Conservation (phyloP, 441 rosid species). For the Eutrema salsugineum region DNA sequence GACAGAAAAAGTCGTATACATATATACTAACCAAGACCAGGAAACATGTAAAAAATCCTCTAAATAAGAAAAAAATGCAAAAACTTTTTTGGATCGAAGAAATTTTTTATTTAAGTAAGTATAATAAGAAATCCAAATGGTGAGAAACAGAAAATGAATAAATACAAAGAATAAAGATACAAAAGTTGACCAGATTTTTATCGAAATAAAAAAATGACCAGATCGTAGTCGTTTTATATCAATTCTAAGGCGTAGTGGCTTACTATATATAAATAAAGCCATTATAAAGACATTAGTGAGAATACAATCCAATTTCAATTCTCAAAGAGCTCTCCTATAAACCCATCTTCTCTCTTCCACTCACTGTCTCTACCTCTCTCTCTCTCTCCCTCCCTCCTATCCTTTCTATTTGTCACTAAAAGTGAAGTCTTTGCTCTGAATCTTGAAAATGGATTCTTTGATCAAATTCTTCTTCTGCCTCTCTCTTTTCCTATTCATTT, state of each 20-base stretch:
- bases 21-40: no score
- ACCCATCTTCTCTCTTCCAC: neutral
- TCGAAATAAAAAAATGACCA: constrained; percentile 24
- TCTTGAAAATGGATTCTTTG: constrained; percentile 25
- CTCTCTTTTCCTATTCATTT: neutral
- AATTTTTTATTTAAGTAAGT: no score
- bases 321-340: neutral
- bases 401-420: neutral
- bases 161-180: constrained; percentile 5
- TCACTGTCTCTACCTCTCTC: no score
- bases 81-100: no score
- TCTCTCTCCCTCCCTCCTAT: constrained; percentile 1
- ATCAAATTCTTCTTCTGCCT: constrained; percentile 21
- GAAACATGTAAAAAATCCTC: no score
- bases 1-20: no score
- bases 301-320: neutral
- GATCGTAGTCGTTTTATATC: constrained; percentile 10
- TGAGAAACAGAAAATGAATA: no score
- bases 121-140: no score
- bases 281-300: neutral
- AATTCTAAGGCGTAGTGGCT: constrained; percentile 1
- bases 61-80: no score
- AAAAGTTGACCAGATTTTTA: constrained; percentile 18
- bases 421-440: constrained; percentile 17
- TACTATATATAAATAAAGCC: constrained; percentile 17